A percentile compares a stretch with the other conserved stretches of the same genome.
Conservation (phyloP, 1,284 basidiomycete genomes). For the Ustilago xerochloae region DNA sequence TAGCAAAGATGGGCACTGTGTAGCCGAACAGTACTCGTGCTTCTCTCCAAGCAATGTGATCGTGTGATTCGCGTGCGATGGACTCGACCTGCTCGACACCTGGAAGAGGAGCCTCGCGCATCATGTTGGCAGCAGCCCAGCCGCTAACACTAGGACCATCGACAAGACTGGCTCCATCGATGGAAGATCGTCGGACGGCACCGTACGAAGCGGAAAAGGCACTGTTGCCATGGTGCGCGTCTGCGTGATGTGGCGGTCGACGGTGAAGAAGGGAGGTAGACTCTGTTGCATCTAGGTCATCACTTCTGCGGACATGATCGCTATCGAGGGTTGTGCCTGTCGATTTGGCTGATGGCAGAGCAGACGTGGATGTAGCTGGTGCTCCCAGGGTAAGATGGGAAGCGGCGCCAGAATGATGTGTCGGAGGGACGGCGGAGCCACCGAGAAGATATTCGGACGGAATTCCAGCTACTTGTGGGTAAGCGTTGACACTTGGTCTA, state of each 20-base stretch:
- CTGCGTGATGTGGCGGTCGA: background rate
- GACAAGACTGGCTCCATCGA: conserved; percentile 30
- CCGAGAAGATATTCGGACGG: conserved; percentile 50
- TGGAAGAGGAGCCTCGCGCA: conserved; percentile 39
- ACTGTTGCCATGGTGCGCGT: conserved; percentile 5
- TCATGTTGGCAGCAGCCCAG: conserved; percentile 45
- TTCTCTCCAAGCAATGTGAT: conserved; percentile 52
- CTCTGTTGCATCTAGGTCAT: conserved; percentile 17
- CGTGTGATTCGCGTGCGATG: conserved; percentile 41
- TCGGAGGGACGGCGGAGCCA: conserved; percentile 35
- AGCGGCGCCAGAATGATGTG: conserved; percentile 16
- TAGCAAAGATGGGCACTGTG: conserved; percentile 61
- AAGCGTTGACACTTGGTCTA: conserved; percentile 42
- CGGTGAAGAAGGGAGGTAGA: conserved; percentile 32
- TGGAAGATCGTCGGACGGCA: conserved; percentile 23
- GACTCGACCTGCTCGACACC: conserved; percentile 51
- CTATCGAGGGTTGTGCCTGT: background rate
- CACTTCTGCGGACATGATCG: background rate
- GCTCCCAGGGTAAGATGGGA: conserved; percentile 29
- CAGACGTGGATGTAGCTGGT: conserved; percentile 3
- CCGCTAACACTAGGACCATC: conserved; percentile 41
- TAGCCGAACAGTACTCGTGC: conserved; percentile 51
- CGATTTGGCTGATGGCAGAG: conserved; percentile 3
- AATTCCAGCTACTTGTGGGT: conserved; percentile 43
- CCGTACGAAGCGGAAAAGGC: conserved; percentile 22